Conservation (phyloP, 768 basidiomycete species). For the Cyclocybe aegerita region DNA sequence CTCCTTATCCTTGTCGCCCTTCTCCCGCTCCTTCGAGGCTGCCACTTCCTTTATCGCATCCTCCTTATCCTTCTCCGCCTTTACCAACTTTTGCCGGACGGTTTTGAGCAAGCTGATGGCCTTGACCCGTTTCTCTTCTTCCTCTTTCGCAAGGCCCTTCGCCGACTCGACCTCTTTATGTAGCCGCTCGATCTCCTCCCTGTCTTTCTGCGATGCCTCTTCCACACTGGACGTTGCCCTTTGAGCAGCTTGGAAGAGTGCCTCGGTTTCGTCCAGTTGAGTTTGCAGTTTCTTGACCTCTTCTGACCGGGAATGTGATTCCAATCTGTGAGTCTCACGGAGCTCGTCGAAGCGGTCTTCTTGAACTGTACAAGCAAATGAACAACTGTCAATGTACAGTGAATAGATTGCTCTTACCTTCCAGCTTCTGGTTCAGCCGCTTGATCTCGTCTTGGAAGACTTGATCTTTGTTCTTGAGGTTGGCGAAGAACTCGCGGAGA, state of each 20-base stretch:
- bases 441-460: constrained; percentile 81
- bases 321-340: constrained; percentile 78
- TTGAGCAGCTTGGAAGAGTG: constrained; percentile 61
- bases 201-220: constrained; percentile 47
- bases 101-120: constrained; percentile 92
- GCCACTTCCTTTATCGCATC: constrained; percentile 64
- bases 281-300: constrained; percentile 69
- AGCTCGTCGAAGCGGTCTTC: constrained; percentile 84
- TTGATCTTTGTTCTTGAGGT: constrained; percentile 65
- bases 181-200: constrained; percentile 58
- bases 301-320: constrained; percentile 75
- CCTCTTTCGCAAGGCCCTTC: constrained; percentile 75
- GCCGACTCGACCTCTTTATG: constrained; percentile 61
- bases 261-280: constrained; percentile 71
- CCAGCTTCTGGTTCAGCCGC: constrained; percentile 68
- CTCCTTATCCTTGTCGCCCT: constrained; percentile 54
- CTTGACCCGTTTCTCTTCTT: constrained; percentile 96
- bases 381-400: not conserved
- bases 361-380: constrained; percentile 54
- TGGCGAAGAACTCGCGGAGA: constrained; percentile 72
- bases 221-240: constrained; percentile 46
- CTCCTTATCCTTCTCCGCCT: constrained; percentile 91
- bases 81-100: constrained; percentile 95
- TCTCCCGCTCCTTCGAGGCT: constrained; percentile 51
- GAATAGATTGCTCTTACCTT: constrained; percentile 48